Percentiles rank a stretch among this genome's conserved stretches.
Conservation (phyloP, 345 rosid species). For the Rhodamnia rubescens region DNA sequence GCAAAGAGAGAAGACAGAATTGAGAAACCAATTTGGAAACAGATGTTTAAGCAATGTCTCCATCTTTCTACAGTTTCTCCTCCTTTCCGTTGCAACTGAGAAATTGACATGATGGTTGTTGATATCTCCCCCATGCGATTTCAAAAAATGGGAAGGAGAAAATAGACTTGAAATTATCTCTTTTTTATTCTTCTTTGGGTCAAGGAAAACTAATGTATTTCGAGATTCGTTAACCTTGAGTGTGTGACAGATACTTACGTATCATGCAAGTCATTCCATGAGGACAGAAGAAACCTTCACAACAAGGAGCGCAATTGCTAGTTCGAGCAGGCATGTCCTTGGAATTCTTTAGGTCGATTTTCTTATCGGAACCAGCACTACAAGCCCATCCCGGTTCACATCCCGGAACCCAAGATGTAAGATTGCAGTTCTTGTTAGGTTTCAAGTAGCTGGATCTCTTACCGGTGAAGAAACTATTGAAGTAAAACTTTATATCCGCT, state of each 20-base stretch:
- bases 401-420: conserved; percentile 83
- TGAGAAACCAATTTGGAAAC: background rate
- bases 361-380: conserved; percentile 22
- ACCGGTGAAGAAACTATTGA: conserved; percentile 38
- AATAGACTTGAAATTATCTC: background rate
- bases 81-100: background rate
- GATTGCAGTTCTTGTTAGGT: conserved; percentile 88
- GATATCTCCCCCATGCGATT: background rate
- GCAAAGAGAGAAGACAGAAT: background rate
- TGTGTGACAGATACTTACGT: conserved; percentile 41
- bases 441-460: conserved; percentile 39
- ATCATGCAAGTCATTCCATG: conserved; percentile 97
- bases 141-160: background rate
- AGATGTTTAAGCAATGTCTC: background rate
- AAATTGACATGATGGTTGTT: background rate
- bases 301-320: conserved; percentile 46
- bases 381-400: conserved; percentile 99
- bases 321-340: conserved; percentile 50
- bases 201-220: background rate
- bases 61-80: background rate
- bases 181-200: background rate
- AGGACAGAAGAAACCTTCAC: conserved; percentile 98
- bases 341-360: conserved; percentile 43
- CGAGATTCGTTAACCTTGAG: background rate
- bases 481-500: conserved; percentile 79